These are phyloP conservation scores for Wickerhamiella bombiphila DNA, from an alignment of 805 yeast genomes.

Conservation along the genomic window DNA sequence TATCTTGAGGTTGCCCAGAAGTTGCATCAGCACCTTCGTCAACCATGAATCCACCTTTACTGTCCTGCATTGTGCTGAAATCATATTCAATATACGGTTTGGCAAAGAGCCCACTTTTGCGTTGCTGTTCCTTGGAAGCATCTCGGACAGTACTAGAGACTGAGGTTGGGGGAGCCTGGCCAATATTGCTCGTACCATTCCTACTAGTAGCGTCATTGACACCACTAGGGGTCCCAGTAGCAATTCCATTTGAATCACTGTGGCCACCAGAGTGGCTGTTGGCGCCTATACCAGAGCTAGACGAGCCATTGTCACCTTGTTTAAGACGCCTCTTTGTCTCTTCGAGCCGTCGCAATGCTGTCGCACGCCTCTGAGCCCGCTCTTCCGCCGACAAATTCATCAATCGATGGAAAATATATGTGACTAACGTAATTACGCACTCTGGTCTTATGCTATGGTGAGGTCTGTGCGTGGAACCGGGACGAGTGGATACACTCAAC, in stretches of 20 bases:
- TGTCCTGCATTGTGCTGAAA: slow-evolving; percentile 77
- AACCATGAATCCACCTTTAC: slow-evolving; percentile 69
- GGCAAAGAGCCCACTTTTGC: slow-evolving; percentile 12
- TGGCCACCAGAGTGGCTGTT: no score
- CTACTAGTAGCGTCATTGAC: neutral
- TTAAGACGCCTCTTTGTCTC: slow-evolving; percentile 13
- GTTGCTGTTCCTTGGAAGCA: neutral
- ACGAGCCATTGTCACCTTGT: no score
- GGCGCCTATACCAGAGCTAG: no score
- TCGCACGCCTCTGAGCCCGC: slow-evolving; percentile 13
- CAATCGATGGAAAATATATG: no score
- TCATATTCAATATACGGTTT: slow-evolving; percentile 36
- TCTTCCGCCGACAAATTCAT: slow-evolving; percentile 9
- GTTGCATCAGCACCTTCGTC: slow-evolving; percentile 25
- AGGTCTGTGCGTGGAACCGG: neutral
- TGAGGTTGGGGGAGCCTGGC: neutral
- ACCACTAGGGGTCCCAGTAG: neutral
- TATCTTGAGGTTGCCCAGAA: neutral
- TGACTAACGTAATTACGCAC: no score
- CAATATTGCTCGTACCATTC: neutral
- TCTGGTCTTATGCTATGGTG: no score
- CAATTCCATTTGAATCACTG: neutral
- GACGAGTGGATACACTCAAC: neutral
- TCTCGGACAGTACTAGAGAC: slow-evolving; percentile 1
- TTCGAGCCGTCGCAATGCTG: slow-evolving; percentile 15